Evolutionary conservation across 2,329 filamentous ascomycete species (phyloP).

Genomic region (Colletotrichum shisoi): DNA sequence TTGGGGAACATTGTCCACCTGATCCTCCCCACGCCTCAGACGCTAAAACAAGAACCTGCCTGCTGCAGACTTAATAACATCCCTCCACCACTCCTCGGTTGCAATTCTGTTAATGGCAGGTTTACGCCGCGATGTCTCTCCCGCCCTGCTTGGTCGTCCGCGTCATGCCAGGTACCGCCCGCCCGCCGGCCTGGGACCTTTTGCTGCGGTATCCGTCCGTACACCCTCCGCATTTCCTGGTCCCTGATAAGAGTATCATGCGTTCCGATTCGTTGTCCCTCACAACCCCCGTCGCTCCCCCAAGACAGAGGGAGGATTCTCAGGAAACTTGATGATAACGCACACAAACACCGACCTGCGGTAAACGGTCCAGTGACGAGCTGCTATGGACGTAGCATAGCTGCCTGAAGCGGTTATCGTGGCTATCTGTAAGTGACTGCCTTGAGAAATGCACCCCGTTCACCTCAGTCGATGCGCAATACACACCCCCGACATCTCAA

Average conservation of each 20-base stretch:
- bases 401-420: no score
- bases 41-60: constrained; percentile 35
- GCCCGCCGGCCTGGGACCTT: constrained; percentile 5
- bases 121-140: constrained; percentile 5
- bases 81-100: no score
- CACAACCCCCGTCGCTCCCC: background rate
- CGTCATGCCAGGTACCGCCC: constrained; percentile 34
- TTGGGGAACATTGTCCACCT: constrained; percentile 26
- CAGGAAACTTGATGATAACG: constrained; percentile 1
- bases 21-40: constrained; percentile 19
- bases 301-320: background rate
- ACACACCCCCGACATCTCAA: no score
- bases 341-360: background rate
- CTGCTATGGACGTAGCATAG: background rate
- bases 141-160: constrained; percentile 19
- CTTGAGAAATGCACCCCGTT: no score
- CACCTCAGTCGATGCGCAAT: no score
- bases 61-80: constrained; percentile 33
- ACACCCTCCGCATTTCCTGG: background rate
- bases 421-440: no score
- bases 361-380: background rate
- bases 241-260: constrained; percentile 20
- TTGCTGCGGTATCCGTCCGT: background rate
- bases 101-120: constrained; percentile 12
- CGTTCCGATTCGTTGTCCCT: constrained; percentile 20